A percentile compares a stretch with the other conserved stretches of the same genome.
Evolutionary conservation across 2,329 filamentous ascomycete genomes (phyloP).

Genomic region (Beauveria sp.): DNA sequence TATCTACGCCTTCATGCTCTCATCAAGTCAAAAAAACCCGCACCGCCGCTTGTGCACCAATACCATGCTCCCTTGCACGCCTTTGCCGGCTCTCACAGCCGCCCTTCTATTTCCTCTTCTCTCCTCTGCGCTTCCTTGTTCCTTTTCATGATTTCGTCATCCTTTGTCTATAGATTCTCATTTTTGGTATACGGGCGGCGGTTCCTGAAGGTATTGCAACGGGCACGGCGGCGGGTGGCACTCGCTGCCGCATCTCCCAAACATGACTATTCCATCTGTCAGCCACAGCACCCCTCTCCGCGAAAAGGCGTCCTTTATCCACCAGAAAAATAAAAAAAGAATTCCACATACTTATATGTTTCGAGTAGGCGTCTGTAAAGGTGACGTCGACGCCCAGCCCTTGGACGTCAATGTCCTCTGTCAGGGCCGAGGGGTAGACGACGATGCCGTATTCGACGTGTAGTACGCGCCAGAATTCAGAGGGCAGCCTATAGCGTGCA

Average conservation of each 20-base stretch:
- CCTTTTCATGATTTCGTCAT: neutral
- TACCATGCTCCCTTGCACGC: neutral
- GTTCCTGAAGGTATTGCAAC: conserved; percentile 30
- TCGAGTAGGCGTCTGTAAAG: conserved; percentile 30
- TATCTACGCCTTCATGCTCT: neutral
- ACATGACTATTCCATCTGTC: conserved; percentile 24
- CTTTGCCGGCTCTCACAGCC: neutral
- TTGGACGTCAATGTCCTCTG: conserved; percentile 26
- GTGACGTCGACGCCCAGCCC: conserved; percentile 27
- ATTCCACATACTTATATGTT: conserved; percentile 26
- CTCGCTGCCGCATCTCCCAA: conserved; percentile 20
- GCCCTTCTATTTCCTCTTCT: neutral
- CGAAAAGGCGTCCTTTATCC: neutral
- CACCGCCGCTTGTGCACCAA: neutral
- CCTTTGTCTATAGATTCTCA: neutral
- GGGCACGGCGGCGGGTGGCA: conserved; percentile 29
- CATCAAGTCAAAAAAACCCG: neutral
- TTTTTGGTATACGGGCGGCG: conserved; percentile 28
- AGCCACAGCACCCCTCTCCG: neutral
- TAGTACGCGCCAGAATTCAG: conserved; percentile 31
- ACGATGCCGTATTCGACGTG: conserved; percentile 32
- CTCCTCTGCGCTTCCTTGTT: neutral
- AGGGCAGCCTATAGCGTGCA: conserved; percentile 23
- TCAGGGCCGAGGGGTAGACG: conserved; percentile 33
- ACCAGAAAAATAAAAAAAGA: neutral